Base-by-base conservation (phyloP, 768 basidiomycete genomes). In the Naematelia aurantialba region DNA sequence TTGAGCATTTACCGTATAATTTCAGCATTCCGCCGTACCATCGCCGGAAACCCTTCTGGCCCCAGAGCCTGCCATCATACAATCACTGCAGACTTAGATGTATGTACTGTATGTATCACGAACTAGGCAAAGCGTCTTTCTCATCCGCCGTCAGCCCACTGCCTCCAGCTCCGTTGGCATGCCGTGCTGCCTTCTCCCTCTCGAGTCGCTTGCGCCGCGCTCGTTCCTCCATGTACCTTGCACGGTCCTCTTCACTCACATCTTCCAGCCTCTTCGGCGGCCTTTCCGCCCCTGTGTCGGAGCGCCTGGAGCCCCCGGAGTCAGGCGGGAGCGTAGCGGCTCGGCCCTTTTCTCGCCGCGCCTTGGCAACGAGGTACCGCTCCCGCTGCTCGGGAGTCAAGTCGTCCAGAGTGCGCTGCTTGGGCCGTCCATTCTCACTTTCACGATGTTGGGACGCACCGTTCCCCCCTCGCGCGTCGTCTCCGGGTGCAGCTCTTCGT, bases 131-230 rank as follows among this genome's bases (percentile, higher is more conserved):
- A 52, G 24, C 27, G 8, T 52, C 66, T 24, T 70, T 67, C 44
- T 66, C 68, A 13, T 49, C 62, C 12, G 31, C 12, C 2, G 49
- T 50, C 49, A 69, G 31, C 4, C 68, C 68, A 46, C 68, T 69
- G 46, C 64, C 59, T 1, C 68, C 68, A 19, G 61, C 27, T 2
- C 61, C 58, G 13, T 45, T 22, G 0, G 39, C 55, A 39, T 34
- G 49, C 34, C 60, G 55, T 17, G 47, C 51, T 12, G 44, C 58
- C 30, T 54, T 13, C 19, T 55, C 59, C 44, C 49, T 53, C 51
- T 60, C 48, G 27, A 52, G 11, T 25, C 44, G 51, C 27, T 53
- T 53, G 50, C 48, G 50, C 51, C 39, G 54, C 24, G 45, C 57
- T 52, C 21, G 50, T 44, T 57, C 19, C 46, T 54, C 59, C 34